phyloP scores from a whole-genome alignment of 768 basidiomycete genomes.

The Russula sp. region DNA sequence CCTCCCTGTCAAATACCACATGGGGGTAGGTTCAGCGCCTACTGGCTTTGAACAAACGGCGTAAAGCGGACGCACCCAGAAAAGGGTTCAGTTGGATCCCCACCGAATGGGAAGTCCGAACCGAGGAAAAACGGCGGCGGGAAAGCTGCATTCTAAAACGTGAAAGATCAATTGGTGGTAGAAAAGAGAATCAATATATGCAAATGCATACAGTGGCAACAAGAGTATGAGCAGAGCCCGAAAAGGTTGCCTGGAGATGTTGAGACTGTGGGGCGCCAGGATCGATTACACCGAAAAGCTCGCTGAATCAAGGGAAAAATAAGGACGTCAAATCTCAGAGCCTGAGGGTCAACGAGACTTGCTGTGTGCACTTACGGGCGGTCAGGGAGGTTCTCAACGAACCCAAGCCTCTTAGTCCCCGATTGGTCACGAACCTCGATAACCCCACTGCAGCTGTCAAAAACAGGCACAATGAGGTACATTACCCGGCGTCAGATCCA shows the following conservation, averaged over 20 bases:
- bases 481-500: background rate
- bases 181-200: too few species aligned
- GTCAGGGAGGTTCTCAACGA: background rate
- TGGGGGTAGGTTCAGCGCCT: background rate
- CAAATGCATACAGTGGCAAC: background rate
- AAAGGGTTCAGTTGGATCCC: background rate
- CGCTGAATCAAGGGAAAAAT: background rate
- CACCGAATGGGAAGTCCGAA: background rate
- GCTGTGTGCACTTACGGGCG: background rate
- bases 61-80: background rate
- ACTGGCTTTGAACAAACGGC: background rate
- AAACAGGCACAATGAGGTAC: too few species aligned
- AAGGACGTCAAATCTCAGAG: background rate
- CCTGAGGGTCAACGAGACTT: too few species aligned
- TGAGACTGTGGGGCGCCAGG: background rate
- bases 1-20: background rate
- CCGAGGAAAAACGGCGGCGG: constrained; percentile 1
- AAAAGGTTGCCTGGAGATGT: background rate
- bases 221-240: background rate
- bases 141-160: background rate
- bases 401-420: background rate
- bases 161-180: background rate
- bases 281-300: background rate
- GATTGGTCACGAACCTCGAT: constrained; percentile 2
- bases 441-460: background rate